Base-by-base conservation (phyloP, 441 rosid genomes). In the Erysimum pusillum region DNA sequence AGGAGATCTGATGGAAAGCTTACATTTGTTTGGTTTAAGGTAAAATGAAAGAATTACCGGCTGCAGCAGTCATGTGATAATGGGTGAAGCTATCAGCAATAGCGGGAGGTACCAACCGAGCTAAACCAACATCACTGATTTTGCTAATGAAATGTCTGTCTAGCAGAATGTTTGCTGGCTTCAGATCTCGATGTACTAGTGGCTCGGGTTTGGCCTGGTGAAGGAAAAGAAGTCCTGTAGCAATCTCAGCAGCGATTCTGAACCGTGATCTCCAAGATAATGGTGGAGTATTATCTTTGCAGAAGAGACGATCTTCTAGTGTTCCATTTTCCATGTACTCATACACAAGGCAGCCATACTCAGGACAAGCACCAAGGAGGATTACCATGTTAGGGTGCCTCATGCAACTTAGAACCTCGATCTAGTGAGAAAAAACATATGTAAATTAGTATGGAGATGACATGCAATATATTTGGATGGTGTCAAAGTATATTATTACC, bases 291-390 rank as follows among this genome's bases (percentile, higher is more conserved):
- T 84, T 74, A 58, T 81, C 76, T 82, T 83, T 87, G 63, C 91
- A 52, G 76, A 85, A 87, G 45, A 92, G 91, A 35, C 94, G 83
- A 57, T 95, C 98, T 80, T 91, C 97, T 71, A 95, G 77, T 79
- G 89, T 95, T 4, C 99, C 99, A 6, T 87, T 85, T 28, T 83
- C 93, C 96, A 92, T 88, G 85, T 88, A 85, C 76, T 95, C 99
- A 14, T 90, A 92, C 34, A 95, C 90, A 3, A 95, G 85, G 74
- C 92, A 89, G 32, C 97, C 96, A 45, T 88, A 87, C 73, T 89
- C 93, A 0, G 98, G 93, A 81, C 99, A 95, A 64, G 96, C 93
- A 38, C 99, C 99, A 0, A 95, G 86, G 38, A 95, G 90, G 71
- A 89, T 79, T 71, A 92, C 96, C 92, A 95, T 82, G 73, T 91